phyloP scores from a whole-genome alignment of 495 filamentous ascomycete genomes.

The Xanthoparmelia taractica region DNA sequence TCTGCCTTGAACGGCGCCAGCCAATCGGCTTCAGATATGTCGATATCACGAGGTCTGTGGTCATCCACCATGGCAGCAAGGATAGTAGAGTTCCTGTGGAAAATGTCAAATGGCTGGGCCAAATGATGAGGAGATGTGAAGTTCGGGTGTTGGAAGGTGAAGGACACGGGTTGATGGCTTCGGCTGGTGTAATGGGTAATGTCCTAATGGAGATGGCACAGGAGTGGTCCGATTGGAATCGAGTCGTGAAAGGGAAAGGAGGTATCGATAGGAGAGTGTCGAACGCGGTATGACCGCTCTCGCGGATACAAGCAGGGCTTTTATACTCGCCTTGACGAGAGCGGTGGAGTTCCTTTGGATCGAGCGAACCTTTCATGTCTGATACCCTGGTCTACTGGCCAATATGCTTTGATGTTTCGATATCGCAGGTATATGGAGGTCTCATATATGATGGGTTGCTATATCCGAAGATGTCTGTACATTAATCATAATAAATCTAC shows the following conservation, averaged over 20 bases:
- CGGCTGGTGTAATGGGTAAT: slow-evolving; percentile 81
- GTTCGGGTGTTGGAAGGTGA: slow-evolving; percentile 87
- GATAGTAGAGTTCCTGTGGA: slow-evolving; percentile 91
- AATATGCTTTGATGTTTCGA: slow-evolving; percentile 1
- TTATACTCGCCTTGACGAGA: not conserved
- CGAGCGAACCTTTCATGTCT: slow-evolving; percentile 1
- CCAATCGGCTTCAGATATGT: slow-evolving; percentile 95
- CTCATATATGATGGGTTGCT: not conserved
- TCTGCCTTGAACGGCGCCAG: slow-evolving; percentile 85
- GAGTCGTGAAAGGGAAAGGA: slow-evolving; percentile 46
- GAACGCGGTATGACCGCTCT: not conserved
- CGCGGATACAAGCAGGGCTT: not conserved
- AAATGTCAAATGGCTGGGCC: slow-evolving; percentile 89
- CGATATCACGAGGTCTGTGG: slow-evolving; percentile 81
- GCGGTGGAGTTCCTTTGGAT: not conserved
- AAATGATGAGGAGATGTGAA: slow-evolving; percentile 87
- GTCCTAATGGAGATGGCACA: slow-evolving; percentile 86
- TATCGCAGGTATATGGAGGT: not conserved
- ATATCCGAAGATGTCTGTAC: not conserved
- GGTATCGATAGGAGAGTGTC: slow-evolving; percentile 25
- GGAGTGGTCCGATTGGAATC: slow-evolving; percentile 93
- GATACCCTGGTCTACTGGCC: slow-evolving; percentile 15
- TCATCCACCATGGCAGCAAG: slow-evolving; percentile 88
- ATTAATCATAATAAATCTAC: not conserved
- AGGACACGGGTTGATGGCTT: slow-evolving; percentile 95